These are phyloP conservation scores for Chlorophyllum brunneum DNA, from an alignment of 768 basidiomycete genomes.

Conservation along the genomic window DNA sequence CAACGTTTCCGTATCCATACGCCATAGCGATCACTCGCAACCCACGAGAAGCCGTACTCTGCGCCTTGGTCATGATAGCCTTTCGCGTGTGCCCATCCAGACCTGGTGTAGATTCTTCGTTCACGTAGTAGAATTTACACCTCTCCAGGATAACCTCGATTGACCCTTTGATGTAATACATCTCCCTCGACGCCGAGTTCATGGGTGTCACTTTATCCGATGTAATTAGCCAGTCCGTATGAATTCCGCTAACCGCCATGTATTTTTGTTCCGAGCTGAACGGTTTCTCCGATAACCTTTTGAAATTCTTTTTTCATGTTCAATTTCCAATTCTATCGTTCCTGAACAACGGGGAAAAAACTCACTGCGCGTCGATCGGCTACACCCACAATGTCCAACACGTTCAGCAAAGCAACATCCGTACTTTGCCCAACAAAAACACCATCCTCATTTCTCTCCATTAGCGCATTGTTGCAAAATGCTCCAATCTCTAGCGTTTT, in stretches of 20 bases:
- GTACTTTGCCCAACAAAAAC: constrained; percentile 84
- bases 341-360: constrained; percentile 6
- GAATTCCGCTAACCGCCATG: constrained; percentile 85
- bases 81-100: constrained; percentile 67
- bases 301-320: constrained; percentile 51
- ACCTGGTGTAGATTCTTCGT: constrained; percentile 81
- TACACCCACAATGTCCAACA: constrained; percentile 62
- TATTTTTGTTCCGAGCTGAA: constrained; percentile 94
- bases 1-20: constrained; percentile 68
- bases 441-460: constrained; percentile 62
- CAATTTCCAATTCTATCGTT: neutral
- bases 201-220: constrained; percentile 11
- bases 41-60: constrained; percentile 67
- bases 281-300: constrained; percentile 71
- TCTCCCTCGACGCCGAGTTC: constrained; percentile 49
- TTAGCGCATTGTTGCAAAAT: constrained; percentile 85
- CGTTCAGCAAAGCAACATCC: constrained; percentile 87
- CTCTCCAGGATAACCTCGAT: constrained; percentile 83
- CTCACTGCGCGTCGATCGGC: constrained; percentile 70
- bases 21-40: constrained; percentile 91
- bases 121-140: constrained; percentile 88
- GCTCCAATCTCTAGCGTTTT: constrained; percentile 81
- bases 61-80: constrained; percentile 69
- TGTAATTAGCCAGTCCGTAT: constrained; percentile 32
- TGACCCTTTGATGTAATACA: constrained; percentile 90